phyloP scores from a whole-genome alignment of 1,284 basidiomycete species.

The Pseudomicrostroma phylloplanum region DNA sequence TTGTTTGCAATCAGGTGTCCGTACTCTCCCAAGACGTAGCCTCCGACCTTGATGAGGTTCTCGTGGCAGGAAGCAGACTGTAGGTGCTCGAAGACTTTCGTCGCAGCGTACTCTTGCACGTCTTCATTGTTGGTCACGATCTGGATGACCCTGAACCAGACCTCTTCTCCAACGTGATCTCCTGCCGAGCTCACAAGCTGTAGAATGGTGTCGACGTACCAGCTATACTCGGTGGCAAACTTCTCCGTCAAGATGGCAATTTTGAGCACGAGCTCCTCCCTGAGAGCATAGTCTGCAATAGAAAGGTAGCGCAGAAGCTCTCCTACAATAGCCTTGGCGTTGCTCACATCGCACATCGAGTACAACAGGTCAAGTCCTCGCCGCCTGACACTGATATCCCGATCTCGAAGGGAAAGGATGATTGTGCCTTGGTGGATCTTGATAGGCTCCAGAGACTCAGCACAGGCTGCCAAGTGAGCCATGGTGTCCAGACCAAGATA shows the following conservation, averaged over 20 bases:
- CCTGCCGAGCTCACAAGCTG: conserved; percentile 92
- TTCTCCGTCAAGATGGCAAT: conserved; percentile 97
- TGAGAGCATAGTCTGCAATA: conserved; percentile 87
- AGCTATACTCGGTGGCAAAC: conserved; percentile 71
- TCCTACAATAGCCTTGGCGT: conserved; percentile 88
- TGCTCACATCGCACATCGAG: conserved; percentile 96
- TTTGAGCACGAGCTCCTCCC: conserved; percentile 97
- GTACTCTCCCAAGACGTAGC: conserved; percentile 88
- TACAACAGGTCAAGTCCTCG: conserved; percentile 91
- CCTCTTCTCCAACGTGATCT: conserved; percentile 96
- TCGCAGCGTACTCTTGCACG: conserved; percentile 78
- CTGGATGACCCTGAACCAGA: conserved; percentile 98
- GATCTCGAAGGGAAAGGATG: conserved; percentile 85
- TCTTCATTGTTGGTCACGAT: conserved; percentile 98
- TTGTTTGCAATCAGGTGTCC: conserved; percentile 96
- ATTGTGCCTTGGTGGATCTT: conserved; percentile 95
- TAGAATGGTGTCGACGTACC: conserved; percentile 56
- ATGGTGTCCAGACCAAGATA: conserved; percentile 97
- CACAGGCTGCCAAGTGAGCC: conserved; percentile 91
- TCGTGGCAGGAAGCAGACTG: conserved; percentile 86
- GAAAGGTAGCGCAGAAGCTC: conserved; percentile 87
- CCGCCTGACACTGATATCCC: conserved; percentile 91
- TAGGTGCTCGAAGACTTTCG: conserved; percentile 85
- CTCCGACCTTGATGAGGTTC: conserved; percentile 92
- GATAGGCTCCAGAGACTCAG: conserved; percentile 73